Evolutionary conservation across 352 stramenopile species (phyloP), one percentile per base, ranked within the genome.

Genomic region (Pythium rishiriense): DNA sequence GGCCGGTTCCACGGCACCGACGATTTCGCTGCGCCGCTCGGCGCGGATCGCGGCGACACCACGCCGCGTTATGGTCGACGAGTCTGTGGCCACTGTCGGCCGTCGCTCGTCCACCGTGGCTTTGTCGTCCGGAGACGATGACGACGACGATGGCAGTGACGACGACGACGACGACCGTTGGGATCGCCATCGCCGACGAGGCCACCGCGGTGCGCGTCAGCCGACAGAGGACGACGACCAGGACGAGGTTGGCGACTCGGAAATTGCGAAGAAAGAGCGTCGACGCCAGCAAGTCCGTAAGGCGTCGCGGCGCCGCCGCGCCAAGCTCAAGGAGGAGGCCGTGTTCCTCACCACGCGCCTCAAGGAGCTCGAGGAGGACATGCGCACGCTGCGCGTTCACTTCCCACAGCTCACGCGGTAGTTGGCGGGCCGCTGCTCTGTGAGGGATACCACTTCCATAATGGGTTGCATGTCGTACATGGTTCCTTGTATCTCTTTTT

Each of bases 241-340:
- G 37, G 37, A n/a, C 9, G 15, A n/a, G 14, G n/a, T 1, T 1
- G n/a, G 9, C 37, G 11, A 17, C 37, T 2, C 37, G 11, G 37
- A 43, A 21, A 11, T 31, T 8, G 57, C 57, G 46, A 64, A 57
- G 57, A 56, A 43, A 28, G 57, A 64, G 15, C 26, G 46, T 4
- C 57, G 57, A 33, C 57, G 57, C 5, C 15, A 35, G 8, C 57
- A 64, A 50, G 57, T 64, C 17, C 57, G 57, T 10, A 3, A 51
- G 8, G 57, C 57, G 22, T 64, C 57, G 3, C 43, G 9, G 7
- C 57, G 46, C 17, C 46, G 57, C 22, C 57, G 57, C 33, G 17
- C 15, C 22, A 64, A 64, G 46, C 57, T 64, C 47, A 64, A 50
- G 47, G 17, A 10, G 4, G 57, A 64, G 25, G 47, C 10, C 14